phyloP scores from a whole-genome alignment of 176 grass and related monocot genomes.

The Calamus simplicifolius region DNA sequence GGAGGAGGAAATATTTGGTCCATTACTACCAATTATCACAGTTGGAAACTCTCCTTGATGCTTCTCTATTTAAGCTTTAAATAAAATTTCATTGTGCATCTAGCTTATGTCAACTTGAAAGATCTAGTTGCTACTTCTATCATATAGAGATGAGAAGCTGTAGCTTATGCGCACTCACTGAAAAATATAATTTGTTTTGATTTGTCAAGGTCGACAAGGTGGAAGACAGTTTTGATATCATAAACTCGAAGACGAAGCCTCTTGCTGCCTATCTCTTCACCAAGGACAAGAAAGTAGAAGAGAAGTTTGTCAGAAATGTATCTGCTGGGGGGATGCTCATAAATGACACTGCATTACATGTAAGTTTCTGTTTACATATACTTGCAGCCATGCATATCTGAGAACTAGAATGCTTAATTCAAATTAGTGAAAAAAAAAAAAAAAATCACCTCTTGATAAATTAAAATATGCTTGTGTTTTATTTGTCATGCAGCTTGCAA shows the following conservation, averaged over 20 bases:
- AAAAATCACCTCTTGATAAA: too few species aligned
- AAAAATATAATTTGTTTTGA: too few species aligned
- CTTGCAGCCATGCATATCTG: too few species aligned
- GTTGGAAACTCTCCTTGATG: constrained; percentile 27
- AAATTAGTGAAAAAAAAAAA: too few species aligned
- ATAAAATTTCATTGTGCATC: too few species aligned
- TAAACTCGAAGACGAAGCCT: constrained; percentile 64
- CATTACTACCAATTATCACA: constrained; percentile 72
- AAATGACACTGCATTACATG: constrained; percentile 68
- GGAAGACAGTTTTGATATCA: constrained; percentile 50
- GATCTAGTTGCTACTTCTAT: too few species aligned
- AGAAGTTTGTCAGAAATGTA: constrained; percentile 44
- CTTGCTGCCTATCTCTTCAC: constrained; percentile 92
- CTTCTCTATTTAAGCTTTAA: background rate
- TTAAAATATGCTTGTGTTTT: background rate
- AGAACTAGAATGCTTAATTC: too few species aligned
- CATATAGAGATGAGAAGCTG: too few species aligned
- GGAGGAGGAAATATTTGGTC: constrained; percentile 72
- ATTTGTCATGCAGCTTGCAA: constrained; percentile 36
- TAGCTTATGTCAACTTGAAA: too few species aligned
- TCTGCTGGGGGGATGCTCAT: constrained; percentile 77
- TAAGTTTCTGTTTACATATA: constrained; percentile 20
- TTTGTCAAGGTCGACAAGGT: constrained; percentile 61
- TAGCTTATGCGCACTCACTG: too few species aligned
- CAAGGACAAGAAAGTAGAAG: constrained; percentile 69